A percentile compares a stretch with the other conserved stretches of the same genome.
These are phyloP conservation scores for Cephalotrichum gorgonifer DNA, from an alignment of 2,329 filamentous ascomycete species.

Conservation along the genomic window DNA sequence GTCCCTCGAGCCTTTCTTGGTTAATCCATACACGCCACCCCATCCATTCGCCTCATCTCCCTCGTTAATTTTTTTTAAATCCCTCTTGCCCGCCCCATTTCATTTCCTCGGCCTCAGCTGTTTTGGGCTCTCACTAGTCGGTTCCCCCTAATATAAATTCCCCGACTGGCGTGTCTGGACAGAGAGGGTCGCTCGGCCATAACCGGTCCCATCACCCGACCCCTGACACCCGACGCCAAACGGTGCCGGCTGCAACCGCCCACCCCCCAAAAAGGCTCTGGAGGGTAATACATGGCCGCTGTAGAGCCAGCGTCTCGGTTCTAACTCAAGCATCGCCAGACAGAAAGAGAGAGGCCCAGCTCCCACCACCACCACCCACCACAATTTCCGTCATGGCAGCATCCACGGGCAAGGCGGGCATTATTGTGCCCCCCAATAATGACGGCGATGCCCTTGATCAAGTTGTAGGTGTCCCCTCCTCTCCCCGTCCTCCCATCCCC, in stretches of 20 bases:
- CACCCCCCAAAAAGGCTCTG: no score
- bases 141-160: background rate
- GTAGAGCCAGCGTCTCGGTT: background rate
- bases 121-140: background rate
- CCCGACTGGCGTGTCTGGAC: no score
- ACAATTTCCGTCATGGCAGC: conserved; percentile 4
- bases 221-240: background rate
- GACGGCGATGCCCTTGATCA: conserved; percentile 3
- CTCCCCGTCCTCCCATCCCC: no score
- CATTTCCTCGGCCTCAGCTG: background rate
- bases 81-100: background rate
- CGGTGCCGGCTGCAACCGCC: background rate
- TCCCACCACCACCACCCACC: background rate
- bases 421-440: conserved; percentile 3
- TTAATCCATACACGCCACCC: no score
- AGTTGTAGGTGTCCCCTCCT: background rate
- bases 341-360: background rate
- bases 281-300: no score
- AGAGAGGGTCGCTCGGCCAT: background rate
- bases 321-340: background rate
- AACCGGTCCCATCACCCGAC: background rate
- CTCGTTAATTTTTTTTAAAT: background rate
- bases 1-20: no score
- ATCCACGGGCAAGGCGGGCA: conserved; percentile 3
- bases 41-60: no score